Evolutionary conservation across 257 asterid species (phyloP).

Genomic region (Striga asiatica): DNA sequence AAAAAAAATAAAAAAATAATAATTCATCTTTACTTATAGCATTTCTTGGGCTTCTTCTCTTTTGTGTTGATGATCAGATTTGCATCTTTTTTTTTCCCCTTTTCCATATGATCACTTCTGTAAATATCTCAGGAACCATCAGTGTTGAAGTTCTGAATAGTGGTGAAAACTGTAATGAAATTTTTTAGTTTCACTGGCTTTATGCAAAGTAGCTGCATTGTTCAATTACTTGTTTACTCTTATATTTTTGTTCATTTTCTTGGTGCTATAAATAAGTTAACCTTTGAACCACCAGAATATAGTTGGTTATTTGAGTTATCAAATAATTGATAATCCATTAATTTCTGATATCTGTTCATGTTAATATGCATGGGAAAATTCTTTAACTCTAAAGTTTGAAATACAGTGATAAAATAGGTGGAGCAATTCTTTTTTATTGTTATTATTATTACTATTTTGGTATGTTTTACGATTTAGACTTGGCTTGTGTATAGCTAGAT

Average conservation of each 20-base stretch:
- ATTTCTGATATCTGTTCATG: too few relatives aligned
- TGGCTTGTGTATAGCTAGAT: too few relatives aligned
- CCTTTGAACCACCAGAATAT: too few relatives aligned
- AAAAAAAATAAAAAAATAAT: neutral
- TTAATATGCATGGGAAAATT: too few relatives aligned
- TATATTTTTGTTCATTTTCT: neutral
- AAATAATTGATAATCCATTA: too few relatives aligned
- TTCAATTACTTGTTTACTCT: slow-evolving; percentile 2
- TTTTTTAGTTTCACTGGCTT: slow-evolving; percentile 8
- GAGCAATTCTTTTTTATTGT: too few relatives aligned
- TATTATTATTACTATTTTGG: too few relatives aligned
- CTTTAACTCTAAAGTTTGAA: too few relatives aligned
- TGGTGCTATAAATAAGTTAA: too few relatives aligned
- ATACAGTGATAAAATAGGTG: too few relatives aligned
- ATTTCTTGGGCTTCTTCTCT: neutral
- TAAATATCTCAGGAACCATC: slow-evolving; percentile 7
- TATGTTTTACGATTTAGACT: too few relatives aligned
- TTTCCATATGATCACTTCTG: neutral
- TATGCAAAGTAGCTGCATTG: slow-evolving; percentile 4
- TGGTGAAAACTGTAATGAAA: slow-evolving; percentile 15
- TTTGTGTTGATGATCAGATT: neutral
- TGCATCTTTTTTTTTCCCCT: neutral
- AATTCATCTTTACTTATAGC: neutral
- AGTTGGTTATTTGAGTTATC: too few relatives aligned
- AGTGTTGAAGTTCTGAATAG: slow-evolving; percentile 4